Percentiles rank a stretch among this genome's conserved stretches.
Conservation (phyloP, 768 basidiomycete genomes). For the Tylopilus balloui region DNA sequence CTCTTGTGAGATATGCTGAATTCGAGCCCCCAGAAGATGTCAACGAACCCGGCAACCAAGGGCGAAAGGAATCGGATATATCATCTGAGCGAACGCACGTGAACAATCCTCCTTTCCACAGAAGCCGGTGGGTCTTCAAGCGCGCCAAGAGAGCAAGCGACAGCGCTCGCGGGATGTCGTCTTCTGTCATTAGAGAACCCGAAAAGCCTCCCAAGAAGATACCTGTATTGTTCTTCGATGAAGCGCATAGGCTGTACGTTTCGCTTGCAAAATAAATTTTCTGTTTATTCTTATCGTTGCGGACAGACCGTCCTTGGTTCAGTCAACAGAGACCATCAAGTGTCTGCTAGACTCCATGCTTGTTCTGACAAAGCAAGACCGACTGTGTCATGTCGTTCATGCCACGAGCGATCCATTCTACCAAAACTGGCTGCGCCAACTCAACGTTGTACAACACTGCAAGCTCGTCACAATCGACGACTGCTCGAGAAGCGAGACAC, state of each 20-base stretch:
- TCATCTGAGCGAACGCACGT: slow-evolving; percentile 44
- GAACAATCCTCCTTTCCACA: slow-evolving; percentile 30
- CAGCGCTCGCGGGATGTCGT: slow-evolving; percentile 32
- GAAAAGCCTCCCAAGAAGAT: slow-evolving; percentile 56
- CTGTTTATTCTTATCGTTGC: not conserved
- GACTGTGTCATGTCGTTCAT: slow-evolving; percentile 79
- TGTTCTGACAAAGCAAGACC: slow-evolving; percentile 82
- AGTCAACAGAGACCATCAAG: slow-evolving; percentile 79
- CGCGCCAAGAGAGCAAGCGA: slow-evolving; percentile 24
- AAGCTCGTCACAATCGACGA: slow-evolving; percentile 83
- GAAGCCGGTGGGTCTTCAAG: slow-evolving; percentile 28
- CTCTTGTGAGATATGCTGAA: slow-evolving; percentile 68
- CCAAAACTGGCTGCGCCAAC: slow-evolving; percentile 75
- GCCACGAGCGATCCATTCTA: slow-evolving; percentile 84
- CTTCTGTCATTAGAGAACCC: slow-evolving; percentile 27
- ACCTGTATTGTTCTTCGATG: slow-evolving; percentile 80
- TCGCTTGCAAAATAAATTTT: not conserved
- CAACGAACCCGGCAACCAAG: slow-evolving; percentile 18
- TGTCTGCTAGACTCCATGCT: slow-evolving; percentile 81
- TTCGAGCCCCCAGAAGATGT: slow-evolving; percentile 46
- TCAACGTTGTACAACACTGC: slow-evolving; percentile 80
- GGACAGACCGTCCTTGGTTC: slow-evolving; percentile 64
- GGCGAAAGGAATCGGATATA: slow-evolving; percentile 28
- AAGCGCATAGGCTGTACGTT: slow-evolving; percentile 75
- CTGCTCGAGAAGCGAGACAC: slow-evolving; percentile 67